Base-by-base conservation (phyloP, 164 flowering plant species). In the Stephania cephalantha region DNA sequence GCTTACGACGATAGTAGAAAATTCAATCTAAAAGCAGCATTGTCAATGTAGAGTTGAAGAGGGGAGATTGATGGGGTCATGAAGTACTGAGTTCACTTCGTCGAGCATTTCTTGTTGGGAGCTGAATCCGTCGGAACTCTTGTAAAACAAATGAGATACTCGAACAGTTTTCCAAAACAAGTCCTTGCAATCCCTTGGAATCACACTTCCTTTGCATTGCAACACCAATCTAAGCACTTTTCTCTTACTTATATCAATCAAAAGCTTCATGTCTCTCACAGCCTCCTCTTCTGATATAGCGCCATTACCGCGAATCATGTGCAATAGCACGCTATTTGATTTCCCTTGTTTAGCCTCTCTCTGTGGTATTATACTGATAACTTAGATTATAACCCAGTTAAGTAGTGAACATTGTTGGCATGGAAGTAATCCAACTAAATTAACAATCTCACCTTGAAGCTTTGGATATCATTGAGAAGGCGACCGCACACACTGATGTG, bases 161-260 rank as follows among this genome's bases (percentile, higher is more conserved):
- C 81, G 83, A 81, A 83, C 79, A 93, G 88, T 91, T 20, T 85
- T 89, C 98, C 95, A 93, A 71, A 95, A 92, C 75, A 88, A 58
- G 75, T 93, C 89, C 86, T 86, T 93, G 91, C 95, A 90, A 31
- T 85, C 84, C 75, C 89, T 85, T 18, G 98, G 98, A 68, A 95
- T 75, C 7, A 78, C 78, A 58, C 91, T 88, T 2, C 81, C 87
- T 31, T 86, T 79, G 52, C 76, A 81, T 77, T 83, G 83, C 84
- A 93, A 73, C 64, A 95, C 91, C 71, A 84, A 70, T 74, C 85
- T 80, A 73, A 88, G 79, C 68, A 93, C 83, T 77, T 93, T 91
- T 80, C 85, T 85, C 78, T 91, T 85, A 68, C 75, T 82, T 44
- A 71, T 70, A 0, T 81, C 79, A 46, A 86, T 78, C 31, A 48